Evolutionary conservation across 495 filamentous ascomycete species (phyloP).

Genomic region (Talaromyces thailandensis): DNA sequence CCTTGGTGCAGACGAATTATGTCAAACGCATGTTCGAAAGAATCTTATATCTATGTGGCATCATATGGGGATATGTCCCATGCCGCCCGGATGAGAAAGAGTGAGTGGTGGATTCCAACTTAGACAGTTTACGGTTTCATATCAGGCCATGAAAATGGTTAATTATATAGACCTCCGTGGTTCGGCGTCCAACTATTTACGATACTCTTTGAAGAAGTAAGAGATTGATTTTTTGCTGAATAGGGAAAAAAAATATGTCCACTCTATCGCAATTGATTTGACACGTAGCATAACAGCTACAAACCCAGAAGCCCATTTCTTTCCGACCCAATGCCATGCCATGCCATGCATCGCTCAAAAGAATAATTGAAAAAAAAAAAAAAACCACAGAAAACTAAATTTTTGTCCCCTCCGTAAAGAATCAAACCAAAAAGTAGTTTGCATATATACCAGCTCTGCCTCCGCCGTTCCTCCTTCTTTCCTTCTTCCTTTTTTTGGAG

Average conservation of each 20-base stretch:
- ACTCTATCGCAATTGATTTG: not conserved
- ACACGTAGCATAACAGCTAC: not conserved
- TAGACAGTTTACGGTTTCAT: constrained; percentile 25
- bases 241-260: not conserved
- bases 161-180: no score
- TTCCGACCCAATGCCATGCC: constrained; percentile 7
- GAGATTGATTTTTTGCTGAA: not conserved
- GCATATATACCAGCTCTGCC: not conserved
- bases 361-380: not conserved
- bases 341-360: constrained; percentile 10
- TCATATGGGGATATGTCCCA: constrained; percentile 30
- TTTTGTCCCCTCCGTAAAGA: not conserved
- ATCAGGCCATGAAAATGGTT: no score
- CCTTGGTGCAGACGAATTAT: not conserved
- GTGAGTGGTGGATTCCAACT: constrained; percentile 33
- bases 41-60: constrained; percentile 19
- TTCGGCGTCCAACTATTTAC: not conserved
- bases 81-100: constrained; percentile 46
- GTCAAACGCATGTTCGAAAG: not conserved
- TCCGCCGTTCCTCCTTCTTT: not conserved
- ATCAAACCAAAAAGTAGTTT: not conserved
- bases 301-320: constrained; percentile 6
- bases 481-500: not conserved
- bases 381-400: not conserved
- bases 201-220: not conserved